Percentiles rank a stretch among this genome's conserved stretches.
These are phyloP conservation scores for Athelia sp. DNA, from an alignment of 1,284 basidiomycete genomes.

Conservation along the genomic window DNA sequence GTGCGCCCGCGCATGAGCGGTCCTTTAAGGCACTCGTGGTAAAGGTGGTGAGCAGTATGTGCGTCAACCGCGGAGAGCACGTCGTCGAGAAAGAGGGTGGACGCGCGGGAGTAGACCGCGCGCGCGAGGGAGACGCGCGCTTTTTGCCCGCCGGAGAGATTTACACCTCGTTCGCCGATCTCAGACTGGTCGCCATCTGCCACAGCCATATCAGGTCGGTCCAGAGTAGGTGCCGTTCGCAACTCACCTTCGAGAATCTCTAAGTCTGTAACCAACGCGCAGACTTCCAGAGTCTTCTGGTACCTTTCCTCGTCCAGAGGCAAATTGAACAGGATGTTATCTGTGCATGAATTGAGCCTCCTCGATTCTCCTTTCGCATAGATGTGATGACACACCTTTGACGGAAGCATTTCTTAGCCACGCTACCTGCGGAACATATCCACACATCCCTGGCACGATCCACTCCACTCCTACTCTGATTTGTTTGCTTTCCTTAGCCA, in stretches of 20 bases:
- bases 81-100: constrained; percentile 84
- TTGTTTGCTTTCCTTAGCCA: constrained; percentile 50
- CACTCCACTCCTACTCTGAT: constrained; percentile 51
- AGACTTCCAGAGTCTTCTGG: constrained; percentile 59
- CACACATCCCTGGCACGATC: constrained; percentile 74
- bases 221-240: no score
- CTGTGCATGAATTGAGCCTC: constrained; percentile 26
- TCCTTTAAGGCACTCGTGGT: constrained; percentile 78
- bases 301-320: constrained; percentile 80
- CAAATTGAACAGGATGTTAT: constrained; percentile 90
- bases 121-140: constrained; percentile 90
- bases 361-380: not conserved
- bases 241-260: constrained; percentile 67
- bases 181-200: constrained; percentile 89
- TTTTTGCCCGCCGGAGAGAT: constrained; percentile 93
- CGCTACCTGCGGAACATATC: constrained; percentile 87
- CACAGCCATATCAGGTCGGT: no score
- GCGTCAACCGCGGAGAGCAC: constrained; percentile 81
- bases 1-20: constrained; percentile 80
- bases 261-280: constrained; percentile 62
- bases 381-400: constrained; percentile 45
- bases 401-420: constrained; percentile 94
- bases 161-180: constrained; percentile 80
- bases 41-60: constrained; percentile 85
- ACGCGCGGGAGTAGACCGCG: constrained; percentile 90